These are phyloP conservation scores for Aegilops speltoides DNA, from an alignment of 176 grass and related monocot species.

Conservation along the genomic window DNA sequence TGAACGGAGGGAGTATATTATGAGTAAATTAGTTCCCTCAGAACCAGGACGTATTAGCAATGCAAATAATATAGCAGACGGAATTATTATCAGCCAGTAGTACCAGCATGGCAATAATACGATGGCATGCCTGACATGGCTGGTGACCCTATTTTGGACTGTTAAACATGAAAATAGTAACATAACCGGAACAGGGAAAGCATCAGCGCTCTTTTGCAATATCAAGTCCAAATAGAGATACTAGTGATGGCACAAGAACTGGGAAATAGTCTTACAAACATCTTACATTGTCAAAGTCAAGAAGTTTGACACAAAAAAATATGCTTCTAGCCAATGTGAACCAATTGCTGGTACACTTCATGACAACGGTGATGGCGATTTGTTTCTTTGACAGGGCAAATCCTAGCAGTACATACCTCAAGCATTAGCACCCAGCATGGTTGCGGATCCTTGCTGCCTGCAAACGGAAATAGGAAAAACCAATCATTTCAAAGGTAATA, in stretches of 20 bases:
- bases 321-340: constrained; percentile 4
- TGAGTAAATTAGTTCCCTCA: neutral
- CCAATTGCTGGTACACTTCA: neutral
- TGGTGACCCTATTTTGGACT: neutral
- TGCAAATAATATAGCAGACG: neutral
- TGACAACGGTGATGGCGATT: neutral
- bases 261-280: neutral
- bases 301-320: neutral
- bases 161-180: neutral
- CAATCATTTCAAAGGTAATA: constrained; percentile 17
- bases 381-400: constrained; percentile 1
- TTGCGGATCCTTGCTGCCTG: constrained; percentile 55
- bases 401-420: constrained; percentile 56
- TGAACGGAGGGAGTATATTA: neutral
- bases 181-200: neutral
- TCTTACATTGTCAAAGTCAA: neutral
- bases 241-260: neutral
- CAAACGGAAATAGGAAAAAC: constrained; percentile 16
- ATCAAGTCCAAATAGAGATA: neutral
- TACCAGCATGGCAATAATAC: neutral
- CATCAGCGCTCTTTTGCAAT: neutral
- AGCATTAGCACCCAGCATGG: constrained; percentile 98
- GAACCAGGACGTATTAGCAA: neutral
- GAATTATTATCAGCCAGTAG: neutral
- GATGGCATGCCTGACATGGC: neutral